Evolutionary conservation across 805 yeast species (phyloP).

Genomic region (Hanseniaspora nectarophila): DNA sequence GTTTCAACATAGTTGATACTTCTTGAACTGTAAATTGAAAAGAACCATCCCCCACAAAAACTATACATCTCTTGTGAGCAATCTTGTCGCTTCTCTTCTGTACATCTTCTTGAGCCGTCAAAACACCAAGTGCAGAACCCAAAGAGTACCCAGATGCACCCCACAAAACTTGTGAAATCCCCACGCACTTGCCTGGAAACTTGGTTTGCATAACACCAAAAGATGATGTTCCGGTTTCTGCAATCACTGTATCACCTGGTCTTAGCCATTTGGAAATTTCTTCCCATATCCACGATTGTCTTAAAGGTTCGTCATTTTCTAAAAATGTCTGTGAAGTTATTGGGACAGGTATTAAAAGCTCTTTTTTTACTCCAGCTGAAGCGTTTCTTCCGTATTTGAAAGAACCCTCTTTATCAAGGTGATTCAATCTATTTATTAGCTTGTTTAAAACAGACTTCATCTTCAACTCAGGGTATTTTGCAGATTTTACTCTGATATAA

Average conservation of each 20-base stretch:
- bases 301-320: slow-evolving; percentile 21
- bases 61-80: slow-evolving; percentile 38
- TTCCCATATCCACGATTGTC: slow-evolving; percentile 41
- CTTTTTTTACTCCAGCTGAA: slow-evolving; percentile 16
- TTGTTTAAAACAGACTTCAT: slow-evolving; percentile 36
- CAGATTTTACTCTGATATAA: slow-evolving; percentile 40
- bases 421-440: slow-evolving; percentile 25
- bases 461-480: slow-evolving; percentile 42
- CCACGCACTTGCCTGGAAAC: slow-evolving; percentile 40
- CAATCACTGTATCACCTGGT: slow-evolving; percentile 46
- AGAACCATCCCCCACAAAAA: slow-evolving; percentile 60
- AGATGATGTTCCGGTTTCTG: slow-evolving; percentile 57
- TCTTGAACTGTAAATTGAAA: slow-evolving; percentile 58
- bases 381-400: slow-evolving; percentile 16
- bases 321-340: slow-evolving; percentile 22
- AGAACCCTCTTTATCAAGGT: slow-evolving; percentile 29
- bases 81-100: slow-evolving; percentile 20
- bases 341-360: slow-evolving; percentile 18
- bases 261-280: slow-evolving; percentile 40
- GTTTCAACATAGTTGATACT: slow-evolving; percentile 44
- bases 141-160: slow-evolving; percentile 57
- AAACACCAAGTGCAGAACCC: slow-evolving; percentile 54
- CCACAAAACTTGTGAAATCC: slow-evolving; percentile 53
- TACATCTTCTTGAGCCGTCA: slow-evolving; percentile 42
- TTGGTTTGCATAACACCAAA: slow-evolving; percentile 47